Evolutionary conservation across 2,329 filamentous ascomycete species (phyloP), one percentile per base, ranked within the genome.

Genomic region (Xylaria sp.): DNA sequence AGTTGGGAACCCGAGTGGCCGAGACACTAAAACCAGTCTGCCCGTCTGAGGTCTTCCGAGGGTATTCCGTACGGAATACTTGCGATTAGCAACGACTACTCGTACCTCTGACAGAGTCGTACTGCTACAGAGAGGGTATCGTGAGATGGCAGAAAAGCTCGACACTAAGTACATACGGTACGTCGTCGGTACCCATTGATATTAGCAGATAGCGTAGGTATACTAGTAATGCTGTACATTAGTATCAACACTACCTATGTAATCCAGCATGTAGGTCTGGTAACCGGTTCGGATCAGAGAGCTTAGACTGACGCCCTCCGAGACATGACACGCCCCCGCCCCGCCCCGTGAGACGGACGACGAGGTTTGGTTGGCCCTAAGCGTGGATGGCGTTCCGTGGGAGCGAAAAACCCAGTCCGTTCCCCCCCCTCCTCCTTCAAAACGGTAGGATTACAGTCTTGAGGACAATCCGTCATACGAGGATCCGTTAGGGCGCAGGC

Each of bases 401-500:
- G 39, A 30, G 23, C 4, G 23, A 55, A 49, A 30, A 49, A 23
- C 54, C 53, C 57, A 47, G 58, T 56, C 9, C 37, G 11, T 10
- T 9, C 9, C 37, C 37, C 37, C 37, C 37, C 16, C 16, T 7
- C 37, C 23, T 54, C 37, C 6, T 13, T 11, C 49, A 51, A 59
- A 63, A 65, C 63, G 57, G 61, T 61, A 39, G 51, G 51, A 35
- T 52, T 37, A 44, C 37, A 44, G 47, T 30, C 23, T 30, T 30
- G 23, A 55, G 8, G 23, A 34, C 37, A 23, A n/a, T 52, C 53
- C 59, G 55, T 59, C 54, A 56, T 52, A 55, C 51, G 53, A 50
- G 53, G 4, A 16, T 55, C 55, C 60, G 57, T 59, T 51, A 53
- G 52, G 23, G 30, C 46, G 46, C 53, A 53, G 59, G 52, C 42